phyloP scores from a whole-genome alignment of 306 rosid genomes.

The Casuarina glauca region DNA sequence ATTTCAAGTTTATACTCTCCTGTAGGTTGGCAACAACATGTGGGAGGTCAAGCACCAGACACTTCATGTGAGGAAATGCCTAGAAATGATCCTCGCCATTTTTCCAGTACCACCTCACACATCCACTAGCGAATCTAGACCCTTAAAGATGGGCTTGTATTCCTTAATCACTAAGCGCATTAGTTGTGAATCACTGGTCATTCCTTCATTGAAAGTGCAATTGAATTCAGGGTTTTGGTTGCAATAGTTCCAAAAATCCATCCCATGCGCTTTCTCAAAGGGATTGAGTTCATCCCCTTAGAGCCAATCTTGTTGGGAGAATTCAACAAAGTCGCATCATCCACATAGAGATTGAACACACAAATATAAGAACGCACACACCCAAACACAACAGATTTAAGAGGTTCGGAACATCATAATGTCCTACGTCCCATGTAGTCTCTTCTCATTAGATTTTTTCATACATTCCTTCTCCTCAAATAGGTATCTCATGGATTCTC shows the following conservation, averaged over 20 bases:
- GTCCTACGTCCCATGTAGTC: too few relatives aligned
- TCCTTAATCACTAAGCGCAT: constrained; percentile 33
- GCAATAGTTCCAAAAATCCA: constrained; percentile 36
- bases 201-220: constrained; percentile 33
- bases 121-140: too few relatives aligned
- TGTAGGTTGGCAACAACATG: constrained; percentile 41
- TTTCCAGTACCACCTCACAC: constrained; percentile 17
- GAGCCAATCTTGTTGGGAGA: constrained; percentile 25
- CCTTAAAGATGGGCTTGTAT: too few relatives aligned
- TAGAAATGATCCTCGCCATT: constrained; percentile 28
- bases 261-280: constrained; percentile 36
- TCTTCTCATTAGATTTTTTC: too few relatives aligned
- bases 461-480: too few relatives aligned
- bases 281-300: constrained; percentile 15
- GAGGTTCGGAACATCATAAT: too few relatives aligned
- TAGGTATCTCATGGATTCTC: too few relatives aligned
- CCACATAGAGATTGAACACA: too few relatives aligned
- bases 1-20: constrained; percentile 39
- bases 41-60: constrained; percentile 49
- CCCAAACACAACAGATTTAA: too few relatives aligned
- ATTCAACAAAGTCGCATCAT: too few relatives aligned
- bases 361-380: too few relatives aligned
- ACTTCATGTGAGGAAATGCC: constrained; percentile 48
- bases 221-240: constrained; percentile 12
- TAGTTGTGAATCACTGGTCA: constrained; percentile 47